Evolutionary conservation across 164 flowering plant species (phyloP), one percentile per base, ranked within the genome.

Genomic region (Protea cynaroides): DNA sequence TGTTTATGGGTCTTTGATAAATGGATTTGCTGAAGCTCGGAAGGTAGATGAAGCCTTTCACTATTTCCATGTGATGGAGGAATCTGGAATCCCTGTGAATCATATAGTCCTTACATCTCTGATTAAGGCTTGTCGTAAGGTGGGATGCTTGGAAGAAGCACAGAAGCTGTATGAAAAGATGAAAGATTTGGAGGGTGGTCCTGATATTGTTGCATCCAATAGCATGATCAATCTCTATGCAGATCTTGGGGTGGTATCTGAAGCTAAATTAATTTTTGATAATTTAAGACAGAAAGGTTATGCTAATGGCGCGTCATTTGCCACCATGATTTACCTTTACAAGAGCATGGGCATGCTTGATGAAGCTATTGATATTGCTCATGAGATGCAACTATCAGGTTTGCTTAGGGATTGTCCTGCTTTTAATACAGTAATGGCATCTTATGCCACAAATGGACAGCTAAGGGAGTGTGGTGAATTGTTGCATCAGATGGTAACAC

Each of bases 21-120:
- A 93, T 82, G 96, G 89, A 37, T 88, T 80, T 81, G 90, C 94
- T 13, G 94, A 86, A 70, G 69, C 73, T 68, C 92, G 97, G 6
- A 69, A 64, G 5, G 78, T 81, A 53, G 90, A 87, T 78, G 96
- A 88, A 72, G 96, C 96, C 67, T 73, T 85, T 54, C 65, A 59
- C 38, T 93, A 85, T 71, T 86, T 77, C 70, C 79, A 58, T n/a
- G 37, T 47, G 67, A 88, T 90, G 96, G 77, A 84, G 74, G 83
- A 81, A 69, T 69, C 67, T 51, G 93, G 93, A 29, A 65, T 90
- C 61, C 53, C 71, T 13, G 81, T 82, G 49, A 93, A 93, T 73
- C 84, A 80, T 66, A 78, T 93, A 52, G 80, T 90, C 17, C 66
- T 85, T 61, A 93, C 98, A 57, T 81, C 94, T 58, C 59, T 93